Evolutionary conservation across 1,284 basidiomycete genomes (phyloP), one percentile per base, ranked within the genome.

Genomic region (Microbotryum saponariae): DNA sequence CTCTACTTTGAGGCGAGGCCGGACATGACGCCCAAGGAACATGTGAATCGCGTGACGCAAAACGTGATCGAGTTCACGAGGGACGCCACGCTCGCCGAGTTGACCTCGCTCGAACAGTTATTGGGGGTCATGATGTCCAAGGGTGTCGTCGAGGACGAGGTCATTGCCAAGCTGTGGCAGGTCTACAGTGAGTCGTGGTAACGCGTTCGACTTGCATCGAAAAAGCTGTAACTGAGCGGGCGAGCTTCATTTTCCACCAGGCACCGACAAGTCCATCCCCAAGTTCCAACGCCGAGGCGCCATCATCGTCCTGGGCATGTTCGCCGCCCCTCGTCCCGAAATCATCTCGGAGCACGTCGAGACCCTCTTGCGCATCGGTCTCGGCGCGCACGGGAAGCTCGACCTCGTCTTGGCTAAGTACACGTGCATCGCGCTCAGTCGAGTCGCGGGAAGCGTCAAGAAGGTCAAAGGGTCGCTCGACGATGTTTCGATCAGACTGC

Each of bases 21-120:
- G 12, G 83, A 82, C 66, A 77, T 89, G 69, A 23, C 45, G 5
- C 82, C 87, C 1, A 91, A 91, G 74, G 85, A 86, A 63, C 90
- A 97, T 74, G 82, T 96, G 61, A 92, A 85, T 69, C 81, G 91
- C n/a, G 94, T 98, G 54, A 83, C 93, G n/a, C 92, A 91, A 77
- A 97, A 98, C 75, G 90, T 98, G 85, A 91, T 98, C 58, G 88
- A 93, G 91, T 92, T 87, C 53, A 96, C 92, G 0, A 92, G 91
- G 71, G 83, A 87, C 31, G 89, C 93, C 1, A 94, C 92, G 0
- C 80, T 98, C 18, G 96, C 96, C 4, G 94, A 98, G 75, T 79
- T 98, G 54, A 98, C 92, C 0, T 94, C 91, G 70, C 78, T 98
- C 60, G 96, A 98, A 74, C 91, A 97, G 77, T 86, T 98, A 79